A percentile compares a stretch with the other conserved stretches of the same genome.
Evolutionary conservation across 768 basidiomycete genomes (phyloP).

Genomic region (Xerocomus brunneocitrinus): DNA sequence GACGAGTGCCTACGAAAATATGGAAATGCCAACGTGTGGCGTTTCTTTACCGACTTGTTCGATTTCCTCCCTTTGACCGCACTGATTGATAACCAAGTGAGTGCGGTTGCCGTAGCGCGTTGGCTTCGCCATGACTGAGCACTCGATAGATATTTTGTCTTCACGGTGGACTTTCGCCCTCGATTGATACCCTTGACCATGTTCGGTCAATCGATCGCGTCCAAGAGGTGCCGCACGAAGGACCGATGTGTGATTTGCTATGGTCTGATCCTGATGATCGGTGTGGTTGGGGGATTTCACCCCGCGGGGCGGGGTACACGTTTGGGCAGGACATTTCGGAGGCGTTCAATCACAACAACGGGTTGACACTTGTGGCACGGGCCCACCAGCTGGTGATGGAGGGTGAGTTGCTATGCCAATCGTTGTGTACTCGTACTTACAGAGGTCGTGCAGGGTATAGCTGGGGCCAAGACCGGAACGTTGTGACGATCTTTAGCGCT

Average conservation of each 20-base stretch:
- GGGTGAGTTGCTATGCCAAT: constrained; percentile 46
- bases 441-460: constrained; percentile 59
- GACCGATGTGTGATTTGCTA: constrained; percentile 98
- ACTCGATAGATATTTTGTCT: constrained; percentile 88
- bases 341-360: constrained; percentile 99
- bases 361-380: constrained; percentile 89
- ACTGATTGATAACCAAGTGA: constrained; percentile 96
- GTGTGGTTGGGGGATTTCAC: constrained; percentile 99
- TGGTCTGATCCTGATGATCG: constrained; percentile 99
- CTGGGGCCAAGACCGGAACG: constrained; percentile 99
- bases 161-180: constrained; percentile 95
- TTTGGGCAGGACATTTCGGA: constrained; percentile 99
- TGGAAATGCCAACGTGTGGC: constrained; percentile 99
- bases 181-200: constrained; percentile 99
- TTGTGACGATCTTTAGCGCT: constrained; percentile 99
- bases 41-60: constrained; percentile 97
- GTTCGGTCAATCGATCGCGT: constrained; percentile 98
- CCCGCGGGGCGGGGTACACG: constrained; percentile 97
- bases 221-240: constrained; percentile 99
- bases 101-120: constrained; percentile 32
- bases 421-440: constrained; percentile 6
- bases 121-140: constrained; percentile 5
- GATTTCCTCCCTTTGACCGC: constrained; percentile 97
- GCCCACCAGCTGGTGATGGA: constrained; percentile 98
- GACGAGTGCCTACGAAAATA: constrained; percentile 99